Evolutionary conservation across 2,329 filamentous ascomycete genomes (phyloP), one percentile per base, ranked within the genome.

Genomic region (Colletotrichum scovillei): DNA sequence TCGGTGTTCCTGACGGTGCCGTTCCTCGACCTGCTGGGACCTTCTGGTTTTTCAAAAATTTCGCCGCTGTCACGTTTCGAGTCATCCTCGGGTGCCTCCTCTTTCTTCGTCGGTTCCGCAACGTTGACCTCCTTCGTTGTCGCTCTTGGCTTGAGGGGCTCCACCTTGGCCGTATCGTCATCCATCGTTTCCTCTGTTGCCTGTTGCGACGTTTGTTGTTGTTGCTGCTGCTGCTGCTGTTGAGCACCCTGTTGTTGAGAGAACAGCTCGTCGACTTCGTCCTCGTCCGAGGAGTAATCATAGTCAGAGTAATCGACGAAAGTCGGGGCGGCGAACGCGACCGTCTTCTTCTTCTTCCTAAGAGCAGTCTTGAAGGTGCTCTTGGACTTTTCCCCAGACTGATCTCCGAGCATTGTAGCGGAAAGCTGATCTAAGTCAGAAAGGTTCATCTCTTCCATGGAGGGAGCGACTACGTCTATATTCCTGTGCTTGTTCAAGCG

Each of bases 401-500:
- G 87, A 74, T 92, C 90, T 52, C 88, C 88, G 56, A 92, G 85
- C 90, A 92, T 92, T 9, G 89, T 86, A 9, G 89, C 88, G 32
- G 90, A 91, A 35, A 92, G 82, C 89, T 92, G 80, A 62, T 81
- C 69, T 75, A 49, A 75, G 80, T 83, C 71, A 84, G 79, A 49
- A 26, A 64, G 49, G n/a, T 71, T 75, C 55, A 63, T 65, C 68
- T 67, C 60, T 62, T 66, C 52, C 57, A 67, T 32, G 67, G 53
- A 56, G 22, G 72, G 53, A 63, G 49, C 63, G 60, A 81, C 94
- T 90, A 97, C 95, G 86, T 99, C 97, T 78, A 98, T 95, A 80
- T 99, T 99, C 80, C 97, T 91, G 84, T 99, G 97, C 84, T 99
- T 99, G 84, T 99, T 99, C 76, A 98, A 85, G 76, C 97, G 92